Conservation (phyloP, 352 stramenopile genomes). For the Plasmopara muralis region DNA sequence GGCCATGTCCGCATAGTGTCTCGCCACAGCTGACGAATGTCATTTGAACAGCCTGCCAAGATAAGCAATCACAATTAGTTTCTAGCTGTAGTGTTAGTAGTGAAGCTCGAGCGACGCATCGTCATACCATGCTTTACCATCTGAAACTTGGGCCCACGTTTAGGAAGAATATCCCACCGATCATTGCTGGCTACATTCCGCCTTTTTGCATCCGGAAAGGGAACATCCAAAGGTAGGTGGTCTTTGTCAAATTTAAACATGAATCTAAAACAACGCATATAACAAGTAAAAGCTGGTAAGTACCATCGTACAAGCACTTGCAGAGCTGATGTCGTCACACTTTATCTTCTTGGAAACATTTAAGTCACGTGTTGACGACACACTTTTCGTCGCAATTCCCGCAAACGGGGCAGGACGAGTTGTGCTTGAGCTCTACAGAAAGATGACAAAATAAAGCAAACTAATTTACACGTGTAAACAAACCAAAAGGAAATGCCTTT, state of each 20-base stretch:
- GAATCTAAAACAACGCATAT: conserved; percentile 30
- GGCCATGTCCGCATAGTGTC: conserved; percentile 72
- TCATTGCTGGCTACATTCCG: conserved; percentile 56
- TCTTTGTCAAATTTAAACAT: conserved; percentile 84
- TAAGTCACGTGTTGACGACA: conserved; percentile 66
- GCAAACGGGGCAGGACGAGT: conserved; percentile 59
- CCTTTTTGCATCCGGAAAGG: conserved; percentile 65
- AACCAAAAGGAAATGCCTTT: background rate
- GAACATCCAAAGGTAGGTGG: conserved; percentile 66
- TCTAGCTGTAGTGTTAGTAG: no score
- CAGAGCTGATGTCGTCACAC: conserved; percentile 10
- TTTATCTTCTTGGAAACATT: conserved; percentile 83
- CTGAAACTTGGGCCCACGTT: conserved; percentile 63
- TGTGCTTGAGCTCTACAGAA: conserved; percentile 45
- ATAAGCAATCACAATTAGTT: conserved; percentile 1
- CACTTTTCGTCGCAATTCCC: conserved; percentile 65
- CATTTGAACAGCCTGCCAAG: conserved; percentile 62
- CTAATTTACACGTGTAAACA: background rate
- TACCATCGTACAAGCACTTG: conserved; percentile 1
- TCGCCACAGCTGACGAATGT: conserved; percentile 78
- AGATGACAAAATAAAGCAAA: background rate
- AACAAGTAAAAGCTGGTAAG: background rate
- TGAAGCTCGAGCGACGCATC: no score
- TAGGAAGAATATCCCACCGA: conserved; percentile 66
- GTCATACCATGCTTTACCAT: conserved; percentile 68